A percentile compares a stretch with the other conserved stretches of the same genome.
Conservation (phyloP, 306 rosid species). For the Calophaca sinica region DNA sequence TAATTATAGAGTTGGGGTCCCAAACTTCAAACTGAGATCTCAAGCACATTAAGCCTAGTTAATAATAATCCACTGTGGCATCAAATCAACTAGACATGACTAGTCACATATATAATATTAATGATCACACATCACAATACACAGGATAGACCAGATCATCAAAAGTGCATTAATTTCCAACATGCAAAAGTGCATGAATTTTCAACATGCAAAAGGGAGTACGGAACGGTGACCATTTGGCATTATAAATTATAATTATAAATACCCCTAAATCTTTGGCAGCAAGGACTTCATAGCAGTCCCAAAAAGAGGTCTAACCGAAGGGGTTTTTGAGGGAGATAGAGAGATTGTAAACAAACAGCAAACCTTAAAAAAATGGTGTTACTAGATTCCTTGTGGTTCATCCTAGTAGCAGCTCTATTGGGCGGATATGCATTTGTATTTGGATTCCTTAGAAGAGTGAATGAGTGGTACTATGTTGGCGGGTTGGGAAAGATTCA, state of each 20-base stretch:
- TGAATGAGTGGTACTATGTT: constrained; percentile 63
- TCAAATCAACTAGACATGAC: neutral
- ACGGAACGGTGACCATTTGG: constrained; percentile 11
- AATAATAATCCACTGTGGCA: neutral
- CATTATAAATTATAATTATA: constrained; percentile 3
- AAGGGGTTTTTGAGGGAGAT: neutral
- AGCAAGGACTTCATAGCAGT: neutral
- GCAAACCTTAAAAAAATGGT: neutral
- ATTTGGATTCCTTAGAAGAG: constrained; percentile 51
- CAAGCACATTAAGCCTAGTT: neutral
- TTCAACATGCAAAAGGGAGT: constrained; percentile 24
- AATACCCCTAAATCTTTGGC: neutral
- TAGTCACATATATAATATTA: neutral
- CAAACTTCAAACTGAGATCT: neutral
- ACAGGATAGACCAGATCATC: neutral
- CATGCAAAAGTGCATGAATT: neutral
- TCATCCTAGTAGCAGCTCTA: constrained; percentile 29
- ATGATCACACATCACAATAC: no score
- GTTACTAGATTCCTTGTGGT: constrained; percentile 40
- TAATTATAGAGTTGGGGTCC: constrained; percentile 9
- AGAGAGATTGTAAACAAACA: neutral
- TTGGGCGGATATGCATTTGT: constrained; percentile 57
- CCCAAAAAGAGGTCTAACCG: neutral
- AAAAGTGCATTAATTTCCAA: neutral
- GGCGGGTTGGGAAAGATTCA: constrained; percentile 28